These are phyloP conservation scores for Hyaloperonospora brassicae DNA, from an alignment of 352 stramenopile species.

Conservation along the genomic window DNA sequence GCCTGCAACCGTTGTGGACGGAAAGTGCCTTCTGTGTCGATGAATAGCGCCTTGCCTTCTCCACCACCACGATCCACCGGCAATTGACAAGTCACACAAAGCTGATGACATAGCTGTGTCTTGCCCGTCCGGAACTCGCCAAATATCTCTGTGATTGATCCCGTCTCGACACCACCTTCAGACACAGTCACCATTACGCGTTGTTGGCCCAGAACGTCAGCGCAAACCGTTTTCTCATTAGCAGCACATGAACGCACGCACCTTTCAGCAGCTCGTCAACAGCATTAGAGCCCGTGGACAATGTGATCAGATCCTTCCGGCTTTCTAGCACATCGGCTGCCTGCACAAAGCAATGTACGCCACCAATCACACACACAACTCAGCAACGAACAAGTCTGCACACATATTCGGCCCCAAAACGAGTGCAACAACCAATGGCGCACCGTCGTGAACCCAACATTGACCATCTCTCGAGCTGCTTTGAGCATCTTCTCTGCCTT, in stretches of 20 bases:
- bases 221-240: background rate
- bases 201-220: background rate
- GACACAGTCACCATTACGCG: background rate
- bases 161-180: slow-evolving; percentile 95
- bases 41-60: slow-evolving; percentile 97
- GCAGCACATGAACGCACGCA: slow-evolving; percentile 8
- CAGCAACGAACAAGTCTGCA: slow-evolving; percentile 6
- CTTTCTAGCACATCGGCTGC: slow-evolving; percentile 83
- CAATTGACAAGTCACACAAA: slow-evolving; percentile 99
- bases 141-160: slow-evolving; percentile 97
- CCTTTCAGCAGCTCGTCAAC: slow-evolving; percentile 87
- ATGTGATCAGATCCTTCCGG: slow-evolving; percentile 88
- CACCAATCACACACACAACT: background rate
- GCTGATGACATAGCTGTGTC: slow-evolving; percentile 98
- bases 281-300: slow-evolving; percentile 90
- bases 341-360: slow-evolving; percentile 24
- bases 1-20: slow-evolving; percentile 92
- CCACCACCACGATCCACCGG: slow-evolving; percentile 94
- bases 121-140: slow-evolving; percentile 99
- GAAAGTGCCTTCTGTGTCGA: slow-evolving; percentile 99
- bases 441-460: slow-evolving; percentile 98
- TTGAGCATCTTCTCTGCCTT: slow-evolving; percentile 99
- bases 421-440: slow-evolving; percentile 2
- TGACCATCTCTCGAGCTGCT: slow-evolving; percentile 93
- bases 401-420: too few species aligned